Evolutionary conservation across 2,329 filamentous ascomycete genomes (phyloP), one percentile per base, ranked within the genome.

Genomic region (Clonostachys solani): DNA sequence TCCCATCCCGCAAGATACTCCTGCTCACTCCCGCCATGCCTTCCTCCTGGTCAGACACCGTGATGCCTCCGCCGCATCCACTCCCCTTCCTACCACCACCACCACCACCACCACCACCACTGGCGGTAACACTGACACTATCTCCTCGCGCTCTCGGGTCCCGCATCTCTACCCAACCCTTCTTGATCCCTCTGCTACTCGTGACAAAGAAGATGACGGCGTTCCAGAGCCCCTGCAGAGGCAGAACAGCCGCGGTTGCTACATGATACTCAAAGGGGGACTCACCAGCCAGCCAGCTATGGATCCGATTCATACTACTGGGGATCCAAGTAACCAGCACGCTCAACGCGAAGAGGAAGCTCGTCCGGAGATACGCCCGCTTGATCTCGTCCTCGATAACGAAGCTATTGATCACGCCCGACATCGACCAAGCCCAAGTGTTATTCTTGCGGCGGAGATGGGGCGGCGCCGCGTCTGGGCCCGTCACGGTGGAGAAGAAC

Each of bases 171-270:
- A 29, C 13, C 42, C 44, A 49, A 3, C 43, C 42, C 12, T 40
- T 40, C 35, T 42, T 55, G 15, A 68, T 51, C 2, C 52, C 51
- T 1, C 33, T 45, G 68, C 71, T 76, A 52, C 75, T 88, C 2
- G 86, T 87, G 6, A 78, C 77, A 50, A 87, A 80, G 65, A 91
- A 92, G 47, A 94, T 89, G 45, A 89, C 68, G 33, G 83, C 79
- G 59, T 92, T 92, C 87, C 88, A 92, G 33, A 90, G 78, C 1
- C 89, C 89, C 62, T 92, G 89, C 2, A 90, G 71, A 0, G 89
- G 87, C 5, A 92, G 72, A 0, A 92, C 87, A 2, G 88, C 73
- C 3, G 85, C 83, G 7, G 84, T 83, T 2, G 81, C 78, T 44
- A 89, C 76, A 59, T 87, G 86, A 44, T 90, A 78, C 12, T 75